These are phyloP conservation scores for Rubus parviflorus DNA, from an alignment of 306 rosid species.

Conservation along the genomic window DNA sequence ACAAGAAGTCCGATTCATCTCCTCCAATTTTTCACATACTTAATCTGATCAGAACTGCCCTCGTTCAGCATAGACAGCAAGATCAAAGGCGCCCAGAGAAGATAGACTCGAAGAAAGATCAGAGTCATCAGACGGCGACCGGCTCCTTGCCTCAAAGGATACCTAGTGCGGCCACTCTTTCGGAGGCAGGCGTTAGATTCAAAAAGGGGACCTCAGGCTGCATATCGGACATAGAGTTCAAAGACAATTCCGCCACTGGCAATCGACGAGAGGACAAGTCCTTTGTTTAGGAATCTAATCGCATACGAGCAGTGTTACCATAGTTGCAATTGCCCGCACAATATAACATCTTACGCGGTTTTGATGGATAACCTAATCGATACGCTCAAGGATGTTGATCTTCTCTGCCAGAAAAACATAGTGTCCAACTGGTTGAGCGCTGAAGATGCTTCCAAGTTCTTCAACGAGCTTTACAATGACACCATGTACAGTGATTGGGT, in stretches of 20 bases:
- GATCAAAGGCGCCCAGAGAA: too few relatives aligned
- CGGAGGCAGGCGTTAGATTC: slow-evolving; percentile 15
- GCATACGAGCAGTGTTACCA: slow-evolving; percentile 22
- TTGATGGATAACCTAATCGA: slow-evolving; percentile 28
- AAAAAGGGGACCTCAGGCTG: background rate
- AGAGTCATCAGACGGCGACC: too few relatives aligned
- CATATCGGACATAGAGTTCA: slow-evolving; percentile 12
- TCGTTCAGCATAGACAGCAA: too few relatives aligned
- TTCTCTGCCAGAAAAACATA: background rate
- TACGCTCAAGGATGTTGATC: background rate
- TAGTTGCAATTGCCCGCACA: background rate
- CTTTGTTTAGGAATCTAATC: slow-evolving; percentile 15
- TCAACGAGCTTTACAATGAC: slow-evolving; percentile 21
- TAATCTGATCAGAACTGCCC: background rate
- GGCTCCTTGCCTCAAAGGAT: slow-evolving; percentile 13
- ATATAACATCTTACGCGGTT: slow-evolving; percentile 25
- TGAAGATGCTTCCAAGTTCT: slow-evolving; percentile 8
- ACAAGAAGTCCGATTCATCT: background rate
- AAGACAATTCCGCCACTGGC: background rate
- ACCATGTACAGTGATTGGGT: background rate
- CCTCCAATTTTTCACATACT: background rate
- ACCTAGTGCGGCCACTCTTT: slow-evolving; percentile 2
- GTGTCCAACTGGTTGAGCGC: background rate
- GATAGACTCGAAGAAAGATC: too few relatives aligned
- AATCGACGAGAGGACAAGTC: slow-evolving; percentile 21